phyloP scores from a whole-genome alignment of 2,329 filamentous ascomycete genomes.

The Colletotrichum orchidophilum region DNA sequence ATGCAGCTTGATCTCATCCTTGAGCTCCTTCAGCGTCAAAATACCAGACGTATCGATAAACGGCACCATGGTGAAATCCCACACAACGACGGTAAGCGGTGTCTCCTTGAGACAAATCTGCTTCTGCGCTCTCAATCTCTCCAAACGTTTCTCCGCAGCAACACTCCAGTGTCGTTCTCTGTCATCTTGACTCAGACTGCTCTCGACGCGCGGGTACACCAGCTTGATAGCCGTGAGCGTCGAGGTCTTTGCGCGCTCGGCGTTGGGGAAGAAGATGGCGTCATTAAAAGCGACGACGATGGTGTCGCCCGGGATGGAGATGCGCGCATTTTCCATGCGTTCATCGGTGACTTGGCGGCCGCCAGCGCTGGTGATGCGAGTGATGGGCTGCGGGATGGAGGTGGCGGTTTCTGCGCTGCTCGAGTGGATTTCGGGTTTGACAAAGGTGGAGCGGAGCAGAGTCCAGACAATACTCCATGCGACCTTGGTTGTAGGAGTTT shows the following conservation, averaged over 20 bases:
- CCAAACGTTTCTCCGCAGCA: slow-evolving; percentile 56
- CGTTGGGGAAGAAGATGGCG: slow-evolving; percentile 70
- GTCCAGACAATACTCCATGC: slow-evolving; percentile 72
- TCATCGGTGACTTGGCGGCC: slow-evolving; percentile 41
- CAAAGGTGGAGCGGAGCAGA: slow-evolving; percentile 53
- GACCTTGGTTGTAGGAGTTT: slow-evolving; percentile 41
- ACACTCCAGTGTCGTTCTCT: slow-evolving; percentile 64
- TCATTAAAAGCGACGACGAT: slow-evolving; percentile 67
- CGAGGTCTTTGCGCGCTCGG: slow-evolving; percentile 47
- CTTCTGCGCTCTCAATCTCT: slow-evolving; percentile 53
- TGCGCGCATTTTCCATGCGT: slow-evolving; percentile 31
- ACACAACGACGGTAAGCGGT: slow-evolving; percentile 56
- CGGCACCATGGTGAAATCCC: slow-evolving; percentile 62
- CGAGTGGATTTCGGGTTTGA: slow-evolving; percentile 29
- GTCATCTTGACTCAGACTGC: slow-evolving; percentile 42
- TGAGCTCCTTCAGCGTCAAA: slow-evolving; percentile 58
- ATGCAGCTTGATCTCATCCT: slow-evolving; percentile 58
- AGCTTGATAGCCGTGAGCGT: slow-evolving; percentile 58
- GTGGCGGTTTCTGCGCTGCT: slow-evolving; percentile 6
- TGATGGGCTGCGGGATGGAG: slow-evolving; percentile 53
- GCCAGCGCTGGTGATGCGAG: slow-evolving; percentile 40
- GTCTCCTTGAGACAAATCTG: slow-evolving; percentile 40
- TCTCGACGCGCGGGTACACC: slow-evolving; percentile 40
- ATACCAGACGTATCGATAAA: slow-evolving; percentile 65
- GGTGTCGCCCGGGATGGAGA: slow-evolving; percentile 54